Percentiles rank a stretch among this genome's conserved stretches.
phyloP scores from a whole-genome alignment of 495 filamentous ascomycete genomes.

The Talaromyces thailandensis region DNA sequence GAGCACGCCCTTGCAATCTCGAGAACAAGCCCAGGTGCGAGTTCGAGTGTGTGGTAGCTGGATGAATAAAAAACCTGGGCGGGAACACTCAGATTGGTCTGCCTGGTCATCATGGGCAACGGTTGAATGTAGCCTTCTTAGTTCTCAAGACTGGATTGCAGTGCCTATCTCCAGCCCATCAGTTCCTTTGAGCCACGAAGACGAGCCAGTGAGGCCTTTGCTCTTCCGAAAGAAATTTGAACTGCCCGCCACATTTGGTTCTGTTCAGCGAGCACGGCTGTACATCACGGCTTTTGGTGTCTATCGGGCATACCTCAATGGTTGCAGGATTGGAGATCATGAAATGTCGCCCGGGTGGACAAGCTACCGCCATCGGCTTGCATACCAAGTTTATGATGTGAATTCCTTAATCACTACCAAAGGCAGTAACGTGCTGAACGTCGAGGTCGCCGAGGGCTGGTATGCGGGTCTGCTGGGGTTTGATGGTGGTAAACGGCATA shows the following conservation, averaged over 20 bases:
- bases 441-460: conserved; percentile 48
- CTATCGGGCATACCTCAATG: conserved; percentile 43
- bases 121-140: conserved; percentile 31
- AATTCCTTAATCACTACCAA: conserved; percentile 17
- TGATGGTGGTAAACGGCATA: conserved; percentile 14
- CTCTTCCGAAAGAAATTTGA: conserved; percentile 20
- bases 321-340: conserved; percentile 35
- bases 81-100: too few species aligned
- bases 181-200: conserved; percentile 7
- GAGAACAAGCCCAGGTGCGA: conserved; percentile 29
- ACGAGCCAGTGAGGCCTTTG: conserved; percentile 17
- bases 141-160: conserved; percentile 29
- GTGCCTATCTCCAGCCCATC: conserved; percentile 19
- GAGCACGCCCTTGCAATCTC: conserved; percentile 26
- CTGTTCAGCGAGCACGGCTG: conserved; percentile 21
- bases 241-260: not conserved
- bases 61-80: not conserved
- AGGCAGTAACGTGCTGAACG: conserved; percentile 35
- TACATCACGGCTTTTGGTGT: conserved; percentile 45
- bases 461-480: conserved; percentile 42
- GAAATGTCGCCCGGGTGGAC: conserved; percentile 44
- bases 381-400: conserved; percentile 46
- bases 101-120: conserved; percentile 23
- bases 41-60: conserved; percentile 23
- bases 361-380: conserved; percentile 38